Conservation (phyloP, 2,329 filamentous ascomycete species). For the Alternaria infectoria region DNA sequence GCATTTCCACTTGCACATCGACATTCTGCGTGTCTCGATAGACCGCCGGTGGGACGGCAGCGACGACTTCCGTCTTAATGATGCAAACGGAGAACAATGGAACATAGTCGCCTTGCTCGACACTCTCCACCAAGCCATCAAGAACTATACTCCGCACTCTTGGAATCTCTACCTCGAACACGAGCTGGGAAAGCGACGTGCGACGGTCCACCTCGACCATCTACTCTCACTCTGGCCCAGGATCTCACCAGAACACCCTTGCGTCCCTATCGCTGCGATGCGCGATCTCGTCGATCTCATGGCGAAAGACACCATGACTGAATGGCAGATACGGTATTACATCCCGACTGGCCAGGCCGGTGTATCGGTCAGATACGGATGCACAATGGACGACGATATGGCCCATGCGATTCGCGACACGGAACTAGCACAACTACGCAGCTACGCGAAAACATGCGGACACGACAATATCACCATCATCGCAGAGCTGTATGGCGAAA, state of each 20-base stretch:
- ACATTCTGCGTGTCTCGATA: background rate
- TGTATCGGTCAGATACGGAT: background rate
- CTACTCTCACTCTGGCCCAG: constrained; percentile 5
- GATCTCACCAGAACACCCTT: background rate
- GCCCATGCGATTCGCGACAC: background rate
- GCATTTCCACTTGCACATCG: constrained; percentile 6
- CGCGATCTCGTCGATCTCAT: background rate
- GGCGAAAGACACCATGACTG: constrained; percentile 3
- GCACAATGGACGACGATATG: background rate
- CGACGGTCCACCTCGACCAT: constrained; percentile 7
- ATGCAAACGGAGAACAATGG: background rate
- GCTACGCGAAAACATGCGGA: background rate
- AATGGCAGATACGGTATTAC: constrained; percentile 6
- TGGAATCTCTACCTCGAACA: background rate
- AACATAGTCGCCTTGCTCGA: background rate
- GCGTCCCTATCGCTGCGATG: background rate
- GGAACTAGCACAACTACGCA: background rate
- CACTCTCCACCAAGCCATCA: background rate
- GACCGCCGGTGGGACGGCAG: background rate
- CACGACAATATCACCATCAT: background rate
- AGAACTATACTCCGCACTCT: background rate
- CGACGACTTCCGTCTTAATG: background rate
- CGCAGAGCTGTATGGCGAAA: constrained; percentile 3
- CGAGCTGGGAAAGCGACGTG: background rate
- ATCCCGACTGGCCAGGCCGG: constrained; percentile 2